Evolutionary conservation across 352 stramenopile species (phyloP), one percentile per base, ranked within the genome.

Genomic region (Plasmopara viticola): DNA sequence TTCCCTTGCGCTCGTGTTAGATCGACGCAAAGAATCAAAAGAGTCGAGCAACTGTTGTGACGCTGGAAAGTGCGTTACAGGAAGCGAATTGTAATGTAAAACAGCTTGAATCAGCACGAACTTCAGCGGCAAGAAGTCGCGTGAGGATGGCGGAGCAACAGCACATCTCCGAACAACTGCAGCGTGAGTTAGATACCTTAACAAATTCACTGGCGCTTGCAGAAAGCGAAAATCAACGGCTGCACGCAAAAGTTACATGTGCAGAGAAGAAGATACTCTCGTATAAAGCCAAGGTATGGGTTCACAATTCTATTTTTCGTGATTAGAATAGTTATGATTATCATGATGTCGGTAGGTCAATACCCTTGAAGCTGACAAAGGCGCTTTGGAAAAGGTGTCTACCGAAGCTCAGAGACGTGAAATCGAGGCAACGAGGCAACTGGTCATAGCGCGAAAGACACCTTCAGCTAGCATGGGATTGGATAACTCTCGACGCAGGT

Each of bases 231-330:
- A 80, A 71, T n/a, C 49, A 54, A 8, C 54, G 71, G 30, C 51
- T 81, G n/a, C 55, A 51, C 34, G 43, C 51, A 0, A 65, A 78
- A 15, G 31, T 58, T 15, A 52, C 58, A 1, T 56, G 40, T 9
- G 39, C 51, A n/a, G 58, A 74, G 9, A 84, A 79, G 58, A 60
- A 62, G 25, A 44, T 68, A 17, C 62, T 70, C 34, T 70, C 73
- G 0, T 48, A 80, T 8, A 72, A 87, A n/a, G 48, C 64, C 0
- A 79, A 78, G 68, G 78, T 85, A 15, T 15, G 48, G 31, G 3
- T 25, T 41, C 5, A n/a, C 5, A 8, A n/a, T 18, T 41, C 6
- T 8, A 17, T 14, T 41, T 41, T 17, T 15, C 2, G n/a, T 2
- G 14, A 41, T 17, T 17, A 28, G 3, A 37, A 6, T 4, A 35